These are phyloP conservation scores for Galeopsis tetrahit DNA, from an alignment of 257 asterid genomes.

Conservation along the genomic window DNA sequence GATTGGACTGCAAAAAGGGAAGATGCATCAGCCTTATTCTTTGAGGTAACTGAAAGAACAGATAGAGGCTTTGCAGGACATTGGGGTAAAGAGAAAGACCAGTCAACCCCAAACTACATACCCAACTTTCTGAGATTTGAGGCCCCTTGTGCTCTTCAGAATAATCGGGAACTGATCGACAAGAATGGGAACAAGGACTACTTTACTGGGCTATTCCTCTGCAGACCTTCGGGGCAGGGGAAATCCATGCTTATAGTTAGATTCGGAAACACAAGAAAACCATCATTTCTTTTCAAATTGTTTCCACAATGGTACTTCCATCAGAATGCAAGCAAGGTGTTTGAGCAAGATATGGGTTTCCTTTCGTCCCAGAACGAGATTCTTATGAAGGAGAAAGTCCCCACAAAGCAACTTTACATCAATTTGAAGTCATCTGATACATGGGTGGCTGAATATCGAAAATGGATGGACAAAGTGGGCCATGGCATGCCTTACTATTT, in stretches of 20 bases:
- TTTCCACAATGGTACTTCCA: conserved; percentile 84
- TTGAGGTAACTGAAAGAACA: conserved; percentile 76
- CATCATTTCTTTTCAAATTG: conserved; percentile 48
- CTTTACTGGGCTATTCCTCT: conserved; percentile 76
- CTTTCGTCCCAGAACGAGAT: conserved; percentile 91
- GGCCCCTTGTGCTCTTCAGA: conserved; percentile 89
- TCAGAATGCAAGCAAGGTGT: conserved; percentile 89
- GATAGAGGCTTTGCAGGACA: conserved; percentile 86
- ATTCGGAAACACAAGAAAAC: conserved; percentile 69
- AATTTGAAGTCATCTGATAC: conserved; percentile 81
- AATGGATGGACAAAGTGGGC: conserved; percentile 98
- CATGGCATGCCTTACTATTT: conserved; percentile 93
- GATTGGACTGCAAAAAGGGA: conserved; percentile 87
- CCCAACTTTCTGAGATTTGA: conserved; percentile 69
- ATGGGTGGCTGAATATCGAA: conserved; percentile 85
- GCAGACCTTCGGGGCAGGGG: conserved; percentile 95
- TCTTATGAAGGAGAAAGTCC: conserved; percentile 79
- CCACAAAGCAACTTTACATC: conserved; percentile 75
- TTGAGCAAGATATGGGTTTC: conserved; percentile 98
- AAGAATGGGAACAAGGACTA: conserved; percentile 63
- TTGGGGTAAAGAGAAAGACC: conserved; percentile 79
- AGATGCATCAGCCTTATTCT: conserved; percentile 74
- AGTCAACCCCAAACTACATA: conserved; percentile 49
- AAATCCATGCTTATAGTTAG: conserved; percentile 95
- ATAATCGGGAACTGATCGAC: conserved; percentile 64